Percentiles rank a stretch among this genome's conserved stretches.
Conservation (phyloP, 257 asterid species). For the Scutellaria baicalensis region DNA sequence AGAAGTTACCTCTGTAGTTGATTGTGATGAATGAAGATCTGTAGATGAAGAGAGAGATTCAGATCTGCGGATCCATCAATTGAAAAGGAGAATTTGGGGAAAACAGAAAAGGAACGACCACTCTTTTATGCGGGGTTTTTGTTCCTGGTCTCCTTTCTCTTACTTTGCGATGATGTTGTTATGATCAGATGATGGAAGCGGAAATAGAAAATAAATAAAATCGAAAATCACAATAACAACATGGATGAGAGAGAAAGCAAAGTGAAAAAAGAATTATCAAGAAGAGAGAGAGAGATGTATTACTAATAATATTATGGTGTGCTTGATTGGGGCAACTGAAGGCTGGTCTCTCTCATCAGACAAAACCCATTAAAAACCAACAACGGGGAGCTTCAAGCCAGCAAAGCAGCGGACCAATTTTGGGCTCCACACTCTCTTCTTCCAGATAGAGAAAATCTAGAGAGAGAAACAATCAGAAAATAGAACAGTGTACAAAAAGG, state of each 20-base stretch:
- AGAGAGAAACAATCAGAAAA: slow-evolving; percentile 17
- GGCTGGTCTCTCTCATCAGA: slow-evolving; percentile 56
- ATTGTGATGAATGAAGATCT: slow-evolving; percentile 39
- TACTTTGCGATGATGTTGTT: slow-evolving; percentile 20
- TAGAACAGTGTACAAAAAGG: background rate
- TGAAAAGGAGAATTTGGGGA: slow-evolving; percentile 14
- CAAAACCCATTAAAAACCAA: slow-evolving; percentile 83
- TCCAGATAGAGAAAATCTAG: slow-evolving; percentile 28
- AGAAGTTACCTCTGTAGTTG: slow-evolving; percentile 34
- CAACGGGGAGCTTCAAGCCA: slow-evolving; percentile 72
- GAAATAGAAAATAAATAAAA: slow-evolving; percentile 2
- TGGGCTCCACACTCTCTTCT: slow-evolving; percentile 52
- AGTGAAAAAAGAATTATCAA: background rate
- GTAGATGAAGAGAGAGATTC: slow-evolving; percentile 35
- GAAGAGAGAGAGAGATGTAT: slow-evolving; percentile 12
- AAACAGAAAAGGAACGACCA: background rate
- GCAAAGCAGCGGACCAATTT: slow-evolving; percentile 63
- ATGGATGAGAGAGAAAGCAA: slow-evolving; percentile 7
- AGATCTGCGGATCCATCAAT: slow-evolving; percentile 70
- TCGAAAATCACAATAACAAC: background rate
- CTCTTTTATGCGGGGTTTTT: slow-evolving; percentile 14
- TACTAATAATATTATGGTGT: slow-evolving; percentile 7
- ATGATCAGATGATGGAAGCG: slow-evolving; percentile 21
- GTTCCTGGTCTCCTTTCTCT: background rate
- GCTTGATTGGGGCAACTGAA: slow-evolving; percentile 50